Conservation (phyloP, 495 filamentous ascomycete species). For the Sphaerosporella brunnea region DNA sequence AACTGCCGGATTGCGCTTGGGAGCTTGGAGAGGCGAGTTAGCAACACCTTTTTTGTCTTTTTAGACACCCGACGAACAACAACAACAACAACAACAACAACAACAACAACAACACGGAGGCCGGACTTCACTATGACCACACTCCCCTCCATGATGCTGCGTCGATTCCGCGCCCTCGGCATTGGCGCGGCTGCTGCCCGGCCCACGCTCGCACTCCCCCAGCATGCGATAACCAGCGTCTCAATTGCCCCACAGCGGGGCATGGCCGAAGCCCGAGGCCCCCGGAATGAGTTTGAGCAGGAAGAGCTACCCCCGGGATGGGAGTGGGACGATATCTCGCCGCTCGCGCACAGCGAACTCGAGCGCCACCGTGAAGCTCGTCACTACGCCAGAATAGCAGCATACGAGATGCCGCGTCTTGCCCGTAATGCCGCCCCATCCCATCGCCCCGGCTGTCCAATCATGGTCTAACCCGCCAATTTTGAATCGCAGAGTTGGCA, state of each 20-base stretch:
- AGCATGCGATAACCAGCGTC: background rate
- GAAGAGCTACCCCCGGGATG: conserved; percentile 15
- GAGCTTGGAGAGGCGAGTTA: no score
- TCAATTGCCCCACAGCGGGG: background rate
- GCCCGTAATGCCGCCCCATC: conserved; percentile 43
- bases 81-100: no score
- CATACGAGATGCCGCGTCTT: conserved; percentile 92
- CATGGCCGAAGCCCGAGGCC: background rate
- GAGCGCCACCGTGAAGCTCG: conserved; percentile 77
- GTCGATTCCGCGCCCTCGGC: background rate
- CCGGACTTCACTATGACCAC: no score
- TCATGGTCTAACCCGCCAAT: background rate
- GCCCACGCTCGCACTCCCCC: background rate
- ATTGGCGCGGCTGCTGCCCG: background rate
- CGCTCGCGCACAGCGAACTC: conserved; percentile 64
- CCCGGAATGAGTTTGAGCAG: background rate
- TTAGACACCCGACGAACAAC: no score
- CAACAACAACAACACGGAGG: background rate
- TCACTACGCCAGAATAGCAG: conserved; percentile 69
- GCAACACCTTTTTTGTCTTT: background rate
- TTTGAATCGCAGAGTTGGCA: conserved; percentile 45
- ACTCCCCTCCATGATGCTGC: background rate
- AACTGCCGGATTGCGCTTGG: background rate
- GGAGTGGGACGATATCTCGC: conserved; percentile 52
- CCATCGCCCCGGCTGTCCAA: background rate